Percentiles rank a stretch among this genome's conserved stretches.
These are phyloP conservation scores for Aspergillus amoenus DNA, from an alignment of 2,329 filamentous ascomycete genomes.

Conservation along the genomic window DNA sequence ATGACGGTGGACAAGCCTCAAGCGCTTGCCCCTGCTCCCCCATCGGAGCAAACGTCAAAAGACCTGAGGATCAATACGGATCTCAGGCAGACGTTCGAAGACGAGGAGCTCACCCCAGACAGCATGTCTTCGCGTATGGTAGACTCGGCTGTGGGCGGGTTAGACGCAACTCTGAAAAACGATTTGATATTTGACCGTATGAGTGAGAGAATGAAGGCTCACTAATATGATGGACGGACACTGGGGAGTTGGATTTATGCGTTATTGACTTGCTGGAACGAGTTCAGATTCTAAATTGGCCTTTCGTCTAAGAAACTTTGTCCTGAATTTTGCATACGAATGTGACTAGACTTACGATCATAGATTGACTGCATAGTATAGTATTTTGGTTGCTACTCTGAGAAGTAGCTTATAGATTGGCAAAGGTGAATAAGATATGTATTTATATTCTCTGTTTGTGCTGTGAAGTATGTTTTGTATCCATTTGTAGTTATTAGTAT, in stretches of 20 bases:
- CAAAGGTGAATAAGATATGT: background rate
- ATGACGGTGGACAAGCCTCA: constrained; percentile 21
- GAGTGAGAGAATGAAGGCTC: constrained; percentile 38
- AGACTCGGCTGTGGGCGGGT: constrained; percentile 45
- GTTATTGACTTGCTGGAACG: constrained; percentile 2
- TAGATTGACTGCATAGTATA: constrained; percentile 11
- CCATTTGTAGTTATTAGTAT: background rate
- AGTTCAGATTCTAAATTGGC: constrained; percentile 1
- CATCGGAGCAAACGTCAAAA: constrained; percentile 35
- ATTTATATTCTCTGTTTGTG: background rate
- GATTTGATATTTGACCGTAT: constrained; percentile 46
- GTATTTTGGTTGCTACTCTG: constrained; percentile 5
- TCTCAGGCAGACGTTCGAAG: constrained; percentile 35
- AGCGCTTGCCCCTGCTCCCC: constrained; percentile 27
- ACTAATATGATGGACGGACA: constrained; percentile 14
- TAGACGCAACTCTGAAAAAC: constrained; percentile 41
- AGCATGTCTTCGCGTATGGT: constrained; percentile 50
- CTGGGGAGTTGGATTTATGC: background rate
- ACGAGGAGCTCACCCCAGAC: constrained; percentile 48
- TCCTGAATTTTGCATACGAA: background rate
- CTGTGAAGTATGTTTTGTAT: background rate
- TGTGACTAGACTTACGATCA: constrained; percentile 4
- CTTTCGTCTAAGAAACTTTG: background rate
- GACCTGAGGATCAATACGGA: constrained; percentile 48
- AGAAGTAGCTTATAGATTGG: background rate